These are phyloP conservation scores for Neoboletus subvelutipes DNA, from an alignment of 768 basidiomycete genomes.

Conservation along the genomic window DNA sequence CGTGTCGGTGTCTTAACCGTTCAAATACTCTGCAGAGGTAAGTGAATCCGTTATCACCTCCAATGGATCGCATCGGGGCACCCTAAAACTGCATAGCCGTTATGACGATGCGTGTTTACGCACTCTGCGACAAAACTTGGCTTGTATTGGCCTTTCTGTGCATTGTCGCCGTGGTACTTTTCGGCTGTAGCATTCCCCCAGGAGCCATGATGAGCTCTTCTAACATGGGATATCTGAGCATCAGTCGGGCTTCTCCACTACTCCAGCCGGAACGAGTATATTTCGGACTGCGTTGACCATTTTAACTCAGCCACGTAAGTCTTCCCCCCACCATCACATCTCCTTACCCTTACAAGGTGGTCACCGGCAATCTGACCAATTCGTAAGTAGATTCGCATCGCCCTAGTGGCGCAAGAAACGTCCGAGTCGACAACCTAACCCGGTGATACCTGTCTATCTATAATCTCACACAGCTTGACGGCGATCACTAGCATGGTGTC, in stretches of 20 bases:
- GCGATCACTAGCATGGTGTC: slow-evolving; percentile 17
- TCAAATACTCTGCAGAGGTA: slow-evolving; percentile 14
- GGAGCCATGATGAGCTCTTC: background rate
- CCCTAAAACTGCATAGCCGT: background rate
- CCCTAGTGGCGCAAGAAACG: background rate
- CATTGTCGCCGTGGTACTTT: background rate
- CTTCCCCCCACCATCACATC: background rate
- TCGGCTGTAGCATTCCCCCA: background rate
- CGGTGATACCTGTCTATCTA: background rate
- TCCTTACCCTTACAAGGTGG: background rate
- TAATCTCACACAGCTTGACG: slow-evolving; percentile 10
- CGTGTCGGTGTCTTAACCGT: slow-evolving; percentile 3
- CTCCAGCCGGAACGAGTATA: background rate
- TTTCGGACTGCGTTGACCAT: background rate
- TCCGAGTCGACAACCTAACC: background rate
- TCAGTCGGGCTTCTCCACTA: slow-evolving; percentile 14
- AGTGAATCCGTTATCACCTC: background rate
- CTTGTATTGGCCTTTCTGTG: slow-evolving; percentile 4
- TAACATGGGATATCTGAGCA: background rate
- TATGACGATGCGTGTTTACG: slow-evolving; percentile 25
- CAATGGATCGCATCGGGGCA: background rate
- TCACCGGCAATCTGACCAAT: background rate
- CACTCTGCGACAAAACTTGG: slow-evolving; percentile 13
- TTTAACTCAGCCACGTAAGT: slow-evolving; percentile 2
- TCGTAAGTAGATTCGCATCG: background rate